Evolutionary conservation across 306 rosid genomes (phyloP), one percentile per base, ranked within the genome.

Genomic region (Lathyrus tuberosus): DNA sequence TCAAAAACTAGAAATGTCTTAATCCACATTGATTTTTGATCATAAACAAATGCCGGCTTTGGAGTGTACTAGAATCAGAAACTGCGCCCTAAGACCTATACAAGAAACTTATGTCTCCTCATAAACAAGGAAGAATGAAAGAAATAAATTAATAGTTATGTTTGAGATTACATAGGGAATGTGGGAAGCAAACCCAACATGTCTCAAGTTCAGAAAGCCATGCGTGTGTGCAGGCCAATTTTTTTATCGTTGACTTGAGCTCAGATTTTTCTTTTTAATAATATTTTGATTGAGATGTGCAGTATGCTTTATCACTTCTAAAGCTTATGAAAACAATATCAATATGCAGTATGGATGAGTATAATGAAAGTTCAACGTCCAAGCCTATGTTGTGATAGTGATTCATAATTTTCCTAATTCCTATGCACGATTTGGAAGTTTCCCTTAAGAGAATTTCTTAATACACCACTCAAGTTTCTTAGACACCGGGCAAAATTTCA

Each of bases 131-230:
- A 73, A 68, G 64, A 37, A 47, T 5, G 38, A 2, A 53, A 17
- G 14, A 74, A 62, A 40, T 41, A 40, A 62, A 40, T 3, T 3
- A 62, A 11, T 62, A 7, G 0, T 0, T 10, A 12, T 60, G 37
- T 14, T 48, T 24, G 30, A 22, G 43, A 62, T 47, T 16, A 40
- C 66, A 43, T 52, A 56, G 11, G 24, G 26, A 62, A 62, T 56
- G 67, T 66, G 6, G 73, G 67, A 74, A 54, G 46, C 15, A 56
- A 67, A 44, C 65, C 73, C 51, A 57, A 58, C 79, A 74, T 65
- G 58, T 53, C 59, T n/a, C 59, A 65, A 64, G 53, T 3, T 51
- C 58, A 52, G 30, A 6, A 33, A 31, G 6, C 44, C 44, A 33
- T 20, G 53, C 37, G 15, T 38, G 13, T 30, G 48, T 53, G 72